Base-by-base conservation (phyloP, 2,329 filamentous ascomycete species). In the Fusarium graminum region DNA sequence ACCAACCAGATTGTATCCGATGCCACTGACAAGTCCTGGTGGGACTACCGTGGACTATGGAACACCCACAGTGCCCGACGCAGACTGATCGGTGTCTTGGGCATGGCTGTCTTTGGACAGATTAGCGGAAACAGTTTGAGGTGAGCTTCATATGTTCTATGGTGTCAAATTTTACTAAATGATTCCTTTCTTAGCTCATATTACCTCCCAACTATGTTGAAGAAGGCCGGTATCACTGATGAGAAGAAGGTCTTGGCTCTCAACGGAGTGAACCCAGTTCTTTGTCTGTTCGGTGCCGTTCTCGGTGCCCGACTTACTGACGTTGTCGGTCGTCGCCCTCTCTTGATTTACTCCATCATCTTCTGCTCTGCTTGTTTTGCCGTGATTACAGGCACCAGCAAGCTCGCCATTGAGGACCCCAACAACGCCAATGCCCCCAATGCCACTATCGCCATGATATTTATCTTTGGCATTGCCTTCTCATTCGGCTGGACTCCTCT, bases 221-320 rank as follows among this genome's bases (percentile, higher is more conserved):
- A 79, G 7, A 80, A 84, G 9, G 82, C 83, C 14, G 84, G 87
- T 52, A 83, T 89, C 65, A 82, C 77, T 1, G 64, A 79, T 1
- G 75, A 82, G 59, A 78, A 82, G 63, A 81, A 75, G 13, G 77
- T 80, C 1, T 78, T 89, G 13, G 81, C 82, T 1, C 75, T 84
- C 46, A 86, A 85, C 71, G 82, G 76, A 32, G 79, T 84, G 64
- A 85, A 87, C 72, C 83, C 85, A 25, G 81, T 86, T 25, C 75
- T 86, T 32, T 84, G 82, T 70, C 80, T 84, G 58, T 65, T 82
- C 2, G 82, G 78, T 2, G 83, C 85, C 17, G 77, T 87, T 17
- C 67, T 83, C 1, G 87, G 87, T 43, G 85, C 86, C 6, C 78
- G 81, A 14, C 78, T 88, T 47, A 85, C 85, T 2, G 86, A 88